These are phyloP conservation scores for Helicostylum pulchrum DNA, from an alignment of 192 early-diverging fungal genomes.

Conservation along the genomic window DNA sequence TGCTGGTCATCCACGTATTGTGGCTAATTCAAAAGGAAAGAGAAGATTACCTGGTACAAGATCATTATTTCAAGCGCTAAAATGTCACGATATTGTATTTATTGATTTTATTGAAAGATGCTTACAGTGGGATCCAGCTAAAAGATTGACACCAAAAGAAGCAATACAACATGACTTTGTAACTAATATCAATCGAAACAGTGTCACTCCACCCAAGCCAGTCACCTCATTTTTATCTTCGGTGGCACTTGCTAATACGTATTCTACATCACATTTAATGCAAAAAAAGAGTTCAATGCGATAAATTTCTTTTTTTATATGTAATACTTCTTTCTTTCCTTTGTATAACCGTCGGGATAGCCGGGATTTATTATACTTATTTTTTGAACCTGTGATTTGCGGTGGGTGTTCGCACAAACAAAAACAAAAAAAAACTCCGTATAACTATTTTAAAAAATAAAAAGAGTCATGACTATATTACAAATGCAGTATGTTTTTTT, in stretches of 20 bases:
- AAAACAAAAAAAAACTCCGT: no score
- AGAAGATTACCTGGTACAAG: slow-evolving; percentile 78
- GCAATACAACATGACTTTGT: slow-evolving; percentile 87
- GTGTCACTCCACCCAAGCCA: not conserved
- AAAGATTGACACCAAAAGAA: slow-evolving; percentile 81
- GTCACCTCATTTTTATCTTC: not conserved
- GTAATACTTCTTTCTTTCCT: not conserved
- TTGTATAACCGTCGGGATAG: slow-evolving; percentile 6
- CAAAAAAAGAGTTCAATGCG: not conserved
- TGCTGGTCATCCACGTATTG: slow-evolving; percentile 53
- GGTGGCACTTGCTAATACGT: no score
- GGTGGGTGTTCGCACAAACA: not conserved
- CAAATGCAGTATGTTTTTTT: no score
- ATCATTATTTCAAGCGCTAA: slow-evolving; percentile 71
- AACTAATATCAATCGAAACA: not conserved
- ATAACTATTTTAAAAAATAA: no score
- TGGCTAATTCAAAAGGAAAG: slow-evolving; percentile 89
- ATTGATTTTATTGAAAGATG: slow-evolving; percentile 86
- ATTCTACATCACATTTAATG: no score
- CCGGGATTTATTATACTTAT: slow-evolving; percentile 4
- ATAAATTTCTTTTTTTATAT: not conserved
- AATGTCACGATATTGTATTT: slow-evolving; percentile 76
- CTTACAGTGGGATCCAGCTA: slow-evolving; percentile 88
- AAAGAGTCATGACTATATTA: no score
- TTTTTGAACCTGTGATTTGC: slow-evolving; percentile 11